phyloP scores from a whole-genome alignment of 192 early-diverging fungal genomes.

The Coemansia sp. region DNA sequence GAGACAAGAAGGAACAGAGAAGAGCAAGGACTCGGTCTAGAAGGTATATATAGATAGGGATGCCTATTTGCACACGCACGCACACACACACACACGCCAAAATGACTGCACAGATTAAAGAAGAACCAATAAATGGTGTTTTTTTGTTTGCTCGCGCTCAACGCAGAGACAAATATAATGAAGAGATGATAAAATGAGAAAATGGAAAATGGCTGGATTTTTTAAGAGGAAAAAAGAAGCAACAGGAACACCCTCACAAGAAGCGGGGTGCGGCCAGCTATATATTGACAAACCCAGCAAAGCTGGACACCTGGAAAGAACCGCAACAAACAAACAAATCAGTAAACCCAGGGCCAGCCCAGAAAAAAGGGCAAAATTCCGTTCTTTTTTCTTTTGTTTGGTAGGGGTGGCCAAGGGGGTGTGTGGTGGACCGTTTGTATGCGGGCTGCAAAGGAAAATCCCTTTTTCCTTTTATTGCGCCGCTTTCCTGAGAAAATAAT shows the following conservation, averaged over 20 bases:
- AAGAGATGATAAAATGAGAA: conserved; percentile 11
- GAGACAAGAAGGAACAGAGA: not conserved
- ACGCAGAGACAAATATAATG: conserved; percentile 47
- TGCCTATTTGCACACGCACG: conserved; percentile 5
- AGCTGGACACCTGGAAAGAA: conserved; percentile 8
- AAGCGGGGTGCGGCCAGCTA: not conserved
- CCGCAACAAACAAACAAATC: conserved; percentile 17
- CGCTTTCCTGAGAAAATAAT: conserved; percentile 2
- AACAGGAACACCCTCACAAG: not conserved
- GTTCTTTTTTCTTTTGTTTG: not conserved
- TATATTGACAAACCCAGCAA: not conserved
- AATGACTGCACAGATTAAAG: not conserved
- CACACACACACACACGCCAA: conserved; percentile 5
- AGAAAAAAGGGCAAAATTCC: not conserved
- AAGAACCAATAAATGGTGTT: not conserved
- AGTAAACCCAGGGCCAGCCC: not conserved
- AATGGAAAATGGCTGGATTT: conserved; percentile 12
- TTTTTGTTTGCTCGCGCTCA: conserved; percentile 51
- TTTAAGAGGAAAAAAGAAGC: conserved; percentile 12
- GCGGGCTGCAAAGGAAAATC: conserved; percentile 24
- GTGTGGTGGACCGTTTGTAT: conserved; percentile 9
- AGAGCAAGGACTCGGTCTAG: not conserved
- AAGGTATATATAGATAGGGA: not conserved
- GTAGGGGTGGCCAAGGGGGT: not conserved
- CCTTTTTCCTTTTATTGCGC: conserved; percentile 13